Conservation (phyloP, 306 rosid species). For the Quercus mongolica region DNA sequence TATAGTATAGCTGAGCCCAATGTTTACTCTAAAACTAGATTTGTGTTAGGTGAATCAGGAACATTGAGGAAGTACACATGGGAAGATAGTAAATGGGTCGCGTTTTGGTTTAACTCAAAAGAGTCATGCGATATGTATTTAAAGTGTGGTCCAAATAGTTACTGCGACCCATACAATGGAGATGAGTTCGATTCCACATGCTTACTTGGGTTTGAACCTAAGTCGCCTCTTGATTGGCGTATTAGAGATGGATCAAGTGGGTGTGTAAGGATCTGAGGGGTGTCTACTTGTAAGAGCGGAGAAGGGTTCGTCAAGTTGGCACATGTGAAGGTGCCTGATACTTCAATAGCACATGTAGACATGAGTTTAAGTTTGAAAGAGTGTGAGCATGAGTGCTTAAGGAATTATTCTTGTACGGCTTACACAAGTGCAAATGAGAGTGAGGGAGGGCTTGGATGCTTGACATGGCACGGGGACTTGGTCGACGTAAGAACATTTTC, state of each 20-base stretch:
- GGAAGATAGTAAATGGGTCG: constrained; percentile 40
- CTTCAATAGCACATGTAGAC: constrained; percentile 38
- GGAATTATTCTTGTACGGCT: constrained; percentile 57
- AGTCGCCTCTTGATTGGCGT: constrained; percentile 38
- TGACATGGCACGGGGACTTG: constrained; percentile 51
- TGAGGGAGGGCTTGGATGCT: constrained; percentile 40
- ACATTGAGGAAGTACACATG: constrained; percentile 20
- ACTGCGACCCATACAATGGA: constrained; percentile 42
- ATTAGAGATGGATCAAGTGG: constrained; percentile 62
- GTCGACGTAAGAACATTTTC: constrained; percentile 44
- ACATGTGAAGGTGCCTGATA: constrained; percentile 58
- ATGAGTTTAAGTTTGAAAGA: constrained; percentile 22
- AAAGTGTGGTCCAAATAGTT: constrained; percentile 42
- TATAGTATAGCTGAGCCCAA: constrained; percentile 25
- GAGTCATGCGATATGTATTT: constrained; percentile 49
- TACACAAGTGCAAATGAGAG: constrained; percentile 46
- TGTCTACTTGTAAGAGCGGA: constrained; percentile 33
- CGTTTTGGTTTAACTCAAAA: constrained; percentile 37
- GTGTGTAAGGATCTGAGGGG: constrained; percentile 44
- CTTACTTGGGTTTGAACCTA: constrained; percentile 58
- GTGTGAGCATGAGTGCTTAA: constrained; percentile 43
- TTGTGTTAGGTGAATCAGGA: constrained; percentile 30
- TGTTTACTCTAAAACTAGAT: not conserved
- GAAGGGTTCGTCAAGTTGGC: constrained; percentile 61
- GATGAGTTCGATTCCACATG: constrained; percentile 44